Evolutionary conservation across 148 eudicot species (phyloP), one percentile per base, ranked within the genome.

Genomic region (Rhododendron henanense): DNA sequence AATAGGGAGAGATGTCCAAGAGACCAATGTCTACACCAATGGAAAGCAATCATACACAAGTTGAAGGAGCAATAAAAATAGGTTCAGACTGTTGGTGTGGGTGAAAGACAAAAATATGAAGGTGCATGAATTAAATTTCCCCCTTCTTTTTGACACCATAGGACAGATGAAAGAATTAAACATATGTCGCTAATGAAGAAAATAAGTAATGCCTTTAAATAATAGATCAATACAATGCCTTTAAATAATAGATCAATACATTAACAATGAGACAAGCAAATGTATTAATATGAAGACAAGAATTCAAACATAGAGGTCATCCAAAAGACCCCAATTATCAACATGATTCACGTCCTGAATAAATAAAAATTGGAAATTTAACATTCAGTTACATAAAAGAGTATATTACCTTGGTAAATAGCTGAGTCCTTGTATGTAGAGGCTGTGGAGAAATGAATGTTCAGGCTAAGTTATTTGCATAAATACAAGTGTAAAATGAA

Each of bases 341-440:
- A 7, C 59, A 71, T 28, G 41, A 71, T 47, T 48, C 16, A 28
- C 3, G 51, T 31, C 15, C 63, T 33, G 18, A 84, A 73, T 50
- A 50, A 14, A 31, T 19, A 71, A 71, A 71, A 14, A 28, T 28
- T 4, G 19, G 76, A 31, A 67, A 25, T 67, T 67, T 25, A 14
- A 33, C 19, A 14, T n/a, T 74, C 57, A 67, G 23, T 65, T 37
- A 44, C 50, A 75, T 78, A 53, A 51, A 50, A 83, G 33, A 71
- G 41, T 53, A 78, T 47, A 82, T 85, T 95, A 97, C 98, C 98
- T 97, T 95, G 61, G 91, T 90, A 90, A 94, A 97, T 53, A 97
- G 92, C 85, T 86, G 94, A 91, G 93, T 97, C 92, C 98, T 92
- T 37, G 95, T 91, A 87, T 63, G 94, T 81, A 97, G 93, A 86